Base-by-base conservation (phyloP, 139 green algal species). In the Pleodorina starrii region DNA sequence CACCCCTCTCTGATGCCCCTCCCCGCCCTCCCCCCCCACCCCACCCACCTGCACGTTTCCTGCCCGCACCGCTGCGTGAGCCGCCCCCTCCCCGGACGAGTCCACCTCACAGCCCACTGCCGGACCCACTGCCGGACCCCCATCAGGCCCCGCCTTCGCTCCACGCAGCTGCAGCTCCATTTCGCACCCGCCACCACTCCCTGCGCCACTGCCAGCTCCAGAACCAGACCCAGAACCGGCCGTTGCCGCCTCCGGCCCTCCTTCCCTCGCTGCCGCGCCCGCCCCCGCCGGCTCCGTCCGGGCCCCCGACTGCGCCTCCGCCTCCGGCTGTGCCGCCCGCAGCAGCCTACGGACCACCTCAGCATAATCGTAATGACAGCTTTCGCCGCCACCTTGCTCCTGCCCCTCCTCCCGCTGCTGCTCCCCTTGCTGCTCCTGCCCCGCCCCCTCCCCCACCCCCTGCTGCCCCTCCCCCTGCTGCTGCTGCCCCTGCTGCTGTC, bases 1-100 rank as follows among this genome's bases (percentile, higher is more conserved):
- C n/a, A n/a, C n/a, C n/a, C n/a, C n/a, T n/a, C n/a, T n/a, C n/a
- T n/a, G n/a, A n/a, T n/a, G n/a, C n/a, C n/a, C n/a, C n/a, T n/a
- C n/a, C n/a, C n/a, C n/a, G n/a, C n/a, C n/a, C n/a, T n/a, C n/a
- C n/a, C n/a, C n/a, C n/a, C 5, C 54, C 54, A 66, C 38, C 38
- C 77, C 35, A 29, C 54, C 78, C 43, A 86, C 79, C 57, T 75
- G 36, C 38, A 50, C 42, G 29, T 77, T 77, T 16, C 81, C 81
- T 2, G 60, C 42, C 29, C 81, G 81, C 60, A 87, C 38, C 19
- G 81, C 81, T 4, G 43, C 60, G 43, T 87, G 81, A 42, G 32
- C 36, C 42, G 81, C 60, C 5, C 81, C 35, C 81, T 87, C 81
- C 12, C 81, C 81, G 10, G 17, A 21, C 16, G 40, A 46, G 60